Evolutionary conservation across 352 stramenopile species (phyloP).

Genomic region (Phytophthora pistaciae): DNA sequence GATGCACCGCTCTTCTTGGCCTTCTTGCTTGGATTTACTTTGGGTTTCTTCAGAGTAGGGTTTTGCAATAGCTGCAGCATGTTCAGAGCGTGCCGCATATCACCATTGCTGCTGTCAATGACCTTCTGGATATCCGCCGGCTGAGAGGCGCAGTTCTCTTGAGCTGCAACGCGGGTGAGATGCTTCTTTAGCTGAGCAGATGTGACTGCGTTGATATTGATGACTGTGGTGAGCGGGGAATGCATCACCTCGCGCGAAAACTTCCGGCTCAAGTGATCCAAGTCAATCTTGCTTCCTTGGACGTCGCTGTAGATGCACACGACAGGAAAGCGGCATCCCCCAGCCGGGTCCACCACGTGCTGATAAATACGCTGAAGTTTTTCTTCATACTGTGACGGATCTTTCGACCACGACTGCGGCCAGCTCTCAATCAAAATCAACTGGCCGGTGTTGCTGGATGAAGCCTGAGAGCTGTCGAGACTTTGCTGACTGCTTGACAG

Average conservation of each 20-base stretch:
- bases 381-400: conserved; percentile 54
- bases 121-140: conserved; percentile 53
- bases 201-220: conserved; percentile 85
- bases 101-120: conserved; percentile 70
- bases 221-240: conserved; percentile 74
- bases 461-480: neutral
- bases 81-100: conserved; percentile 85
- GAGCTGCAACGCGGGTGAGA: conserved; percentile 48
- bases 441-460: conserved; percentile 34
- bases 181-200: conserved; percentile 81
- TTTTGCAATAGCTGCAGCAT: conserved; percentile 68
- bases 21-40: conserved; percentile 18
- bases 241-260: conserved; percentile 78
- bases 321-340: conserved; percentile 58
- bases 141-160: conserved; percentile 44
- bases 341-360: conserved; percentile 52
- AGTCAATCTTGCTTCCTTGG: conserved; percentile 77
- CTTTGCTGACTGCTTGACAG: conserved; percentile 19
- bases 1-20: conserved; percentile 7
- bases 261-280: conserved; percentile 60
- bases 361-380: conserved; percentile 67
- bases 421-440: conserved; percentile 83
- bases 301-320: conserved; percentile 88
- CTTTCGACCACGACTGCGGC: conserved; percentile 61
- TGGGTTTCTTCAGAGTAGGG: conserved; percentile 14